A percentile compares a stretch with the other conserved stretches of the same genome.
Conservation (phyloP, 225 moss, liverwort and hornwort species). For the Marchantia paleacea region DNA sequence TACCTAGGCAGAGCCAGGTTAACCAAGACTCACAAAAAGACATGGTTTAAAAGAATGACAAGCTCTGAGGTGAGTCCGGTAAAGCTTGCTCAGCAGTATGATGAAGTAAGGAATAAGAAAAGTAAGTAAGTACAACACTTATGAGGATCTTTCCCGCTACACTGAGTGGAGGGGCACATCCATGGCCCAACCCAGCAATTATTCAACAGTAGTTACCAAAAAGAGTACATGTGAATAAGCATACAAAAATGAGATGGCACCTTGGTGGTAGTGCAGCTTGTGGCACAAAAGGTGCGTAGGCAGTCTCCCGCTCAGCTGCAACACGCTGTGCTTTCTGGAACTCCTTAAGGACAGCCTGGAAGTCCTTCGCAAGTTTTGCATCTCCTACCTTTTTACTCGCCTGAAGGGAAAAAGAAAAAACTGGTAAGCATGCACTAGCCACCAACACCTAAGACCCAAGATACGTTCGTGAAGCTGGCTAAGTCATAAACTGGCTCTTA, state of each 20-base stretch:
- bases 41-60: no score
- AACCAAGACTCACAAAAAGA: no score
- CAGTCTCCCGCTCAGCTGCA: constrained; percentile 72
- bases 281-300: constrained; percentile 67
- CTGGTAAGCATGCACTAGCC: background rate
- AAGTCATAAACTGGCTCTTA: background rate
- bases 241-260: constrained; percentile 16
- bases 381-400: constrained; percentile 87
- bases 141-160: no score
- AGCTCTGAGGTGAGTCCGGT: no score
- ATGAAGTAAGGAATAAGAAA: no score
- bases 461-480: background rate
- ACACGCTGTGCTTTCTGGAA: constrained; percentile 83
- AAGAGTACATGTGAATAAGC: no score
- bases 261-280: constrained; percentile 49
- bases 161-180: no score
- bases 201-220: no score
- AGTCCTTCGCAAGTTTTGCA: constrained; percentile 93
- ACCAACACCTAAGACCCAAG: background rate
- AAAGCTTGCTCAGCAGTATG: no score
- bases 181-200: no score
- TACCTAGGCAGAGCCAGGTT: no score
- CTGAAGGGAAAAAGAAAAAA: constrained; percentile 15
- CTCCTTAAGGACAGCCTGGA: constrained; percentile 84
- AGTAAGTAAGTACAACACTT: no score